A percentile compares a stretch with the other conserved stretches of the same genome.
These are phyloP conservation scores for Phyllosticta citribraziliensis DNA, from an alignment of 2,329 filamentous ascomycete genomes.

Conservation along the genomic window DNA sequence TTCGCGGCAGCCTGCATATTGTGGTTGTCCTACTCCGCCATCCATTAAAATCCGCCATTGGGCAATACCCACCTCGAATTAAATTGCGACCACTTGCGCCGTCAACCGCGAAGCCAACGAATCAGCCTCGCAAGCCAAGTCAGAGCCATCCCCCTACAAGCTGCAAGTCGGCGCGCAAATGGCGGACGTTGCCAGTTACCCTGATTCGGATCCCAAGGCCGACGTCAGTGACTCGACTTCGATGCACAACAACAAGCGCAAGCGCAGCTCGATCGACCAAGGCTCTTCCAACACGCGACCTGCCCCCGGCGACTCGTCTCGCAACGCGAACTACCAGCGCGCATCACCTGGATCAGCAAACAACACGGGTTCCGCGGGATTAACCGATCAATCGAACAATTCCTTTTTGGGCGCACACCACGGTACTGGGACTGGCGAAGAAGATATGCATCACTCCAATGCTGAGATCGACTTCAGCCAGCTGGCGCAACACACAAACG, in stretches of 20 bases:
- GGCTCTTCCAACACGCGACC: slow-evolving; percentile 25
- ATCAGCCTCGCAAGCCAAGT: not conserved
- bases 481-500: slow-evolving; percentile 22
- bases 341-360: slow-evolving; percentile 16
- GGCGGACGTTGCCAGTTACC: slow-evolving; percentile 30
- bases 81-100: not conserved
- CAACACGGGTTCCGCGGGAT: slow-evolving; percentile 21
- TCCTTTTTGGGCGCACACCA: slow-evolving; percentile 32
- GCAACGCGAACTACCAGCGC: slow-evolving; percentile 9
- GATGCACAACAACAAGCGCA: slow-evolving; percentile 30
- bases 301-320: slow-evolving; percentile 18
- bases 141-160: not conserved
- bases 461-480: slow-evolving; percentile 22
- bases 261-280: slow-evolving; percentile 37
- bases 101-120: not conserved
- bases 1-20: slow-evolving; percentile 16
- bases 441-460: slow-evolving; percentile 29
- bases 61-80: slow-evolving; percentile 9
- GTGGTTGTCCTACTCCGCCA: slow-evolving; percentile 14
- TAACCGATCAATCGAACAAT: slow-evolving; percentile 28
- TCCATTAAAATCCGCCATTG: slow-evolving; percentile 15
- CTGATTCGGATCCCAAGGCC: slow-evolving; percentile 23
- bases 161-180: slow-evolving; percentile 14
- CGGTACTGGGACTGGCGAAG: slow-evolving; percentile 26
- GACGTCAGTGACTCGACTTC: slow-evolving; percentile 21